Evolutionary conservation across 2,329 filamentous ascomycete species (phyloP).

Genomic region (Penicillium sclerotiorum): DNA sequence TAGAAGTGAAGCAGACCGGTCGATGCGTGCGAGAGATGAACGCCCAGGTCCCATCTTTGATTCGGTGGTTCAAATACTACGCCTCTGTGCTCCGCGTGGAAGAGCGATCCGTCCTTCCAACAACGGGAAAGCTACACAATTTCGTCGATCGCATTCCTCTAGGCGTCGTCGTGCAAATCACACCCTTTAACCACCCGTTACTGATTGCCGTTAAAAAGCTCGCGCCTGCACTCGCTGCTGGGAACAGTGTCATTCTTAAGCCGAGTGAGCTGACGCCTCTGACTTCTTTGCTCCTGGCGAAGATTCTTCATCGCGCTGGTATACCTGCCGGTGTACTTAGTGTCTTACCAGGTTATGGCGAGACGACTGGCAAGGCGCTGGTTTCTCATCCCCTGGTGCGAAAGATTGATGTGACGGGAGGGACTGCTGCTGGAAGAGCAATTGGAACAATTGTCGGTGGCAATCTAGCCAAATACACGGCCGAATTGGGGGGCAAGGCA

Average conservation of each 20-base stretch:
- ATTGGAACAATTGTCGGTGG: constrained; percentile 35
- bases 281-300: constrained; percentile 44
- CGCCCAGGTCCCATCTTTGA: constrained; percentile 63
- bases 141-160: constrained; percentile 40
- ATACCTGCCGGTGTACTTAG: constrained; percentile 48
- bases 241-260: constrained; percentile 44
- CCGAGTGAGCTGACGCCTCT: constrained; percentile 48
- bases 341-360: constrained; percentile 57
- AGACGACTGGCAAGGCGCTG: constrained; percentile 44
- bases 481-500: constrained; percentile 43
- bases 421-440: constrained; percentile 34
- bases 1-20: constrained; percentile 70
- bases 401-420: constrained; percentile 41
- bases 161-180: constrained; percentile 45
- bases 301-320: constrained; percentile 46
- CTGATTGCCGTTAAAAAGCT: constrained; percentile 44
- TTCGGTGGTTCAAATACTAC: constrained; percentile 70
- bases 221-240: constrained; percentile 43
- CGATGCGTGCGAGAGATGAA: constrained; percentile 70
- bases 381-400: constrained; percentile 33
- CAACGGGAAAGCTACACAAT: constrained; percentile 47
- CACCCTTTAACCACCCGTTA: constrained; percentile 44
- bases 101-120: constrained; percentile 67
- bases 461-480: constrained; percentile 38
- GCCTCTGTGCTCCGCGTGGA: constrained; percentile 68